A percentile compares a stretch with the other conserved stretches of the same genome.
phyloP scores from a whole-genome alignment of 1,284 basidiomycete genomes.

The Cryptococcus amylolentus region DNA sequence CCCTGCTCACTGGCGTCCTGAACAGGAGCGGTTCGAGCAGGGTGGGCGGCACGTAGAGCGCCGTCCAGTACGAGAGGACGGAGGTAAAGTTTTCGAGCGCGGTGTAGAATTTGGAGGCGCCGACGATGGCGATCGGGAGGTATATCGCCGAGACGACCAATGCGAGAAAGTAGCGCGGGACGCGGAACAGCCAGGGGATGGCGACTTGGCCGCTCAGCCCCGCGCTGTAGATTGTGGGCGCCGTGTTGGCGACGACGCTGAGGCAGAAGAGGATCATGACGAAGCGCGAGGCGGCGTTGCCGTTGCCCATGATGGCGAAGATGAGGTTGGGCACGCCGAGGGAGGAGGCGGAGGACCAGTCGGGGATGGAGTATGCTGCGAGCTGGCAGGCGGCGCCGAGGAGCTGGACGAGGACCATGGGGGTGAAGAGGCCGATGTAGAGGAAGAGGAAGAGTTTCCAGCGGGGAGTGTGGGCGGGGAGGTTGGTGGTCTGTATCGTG shows the following conservation, averaged over 20 bases:
- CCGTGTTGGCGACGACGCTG: constrained; percentile 78
- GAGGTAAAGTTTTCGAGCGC: constrained; percentile 45
- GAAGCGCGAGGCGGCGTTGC: constrained; percentile 72
- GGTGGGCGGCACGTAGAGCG: constrained; percentile 46
- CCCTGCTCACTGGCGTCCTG: constrained; percentile 36
- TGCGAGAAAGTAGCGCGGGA: constrained; percentile 85
- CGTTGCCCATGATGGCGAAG: constrained; percentile 63
- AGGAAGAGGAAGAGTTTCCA: constrained; percentile 62
- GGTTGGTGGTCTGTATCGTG: constrained; percentile 41
- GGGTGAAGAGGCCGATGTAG: constrained; percentile 68
- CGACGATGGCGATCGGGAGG: constrained; percentile 49
- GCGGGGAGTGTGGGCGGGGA: constrained; percentile 41
- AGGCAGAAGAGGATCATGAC: constrained; percentile 60
- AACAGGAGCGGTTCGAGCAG: constrained; percentile 45
- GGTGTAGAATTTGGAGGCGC: constrained; percentile 39
- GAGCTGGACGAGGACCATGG: constrained; percentile 66
- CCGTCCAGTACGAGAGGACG: constrained; percentile 49
- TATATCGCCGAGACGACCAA: constrained; percentile 71
- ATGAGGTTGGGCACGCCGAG: constrained; percentile 71
- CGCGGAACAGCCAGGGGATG: constrained; percentile 57
- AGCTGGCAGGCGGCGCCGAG: constrained; percentile 61
- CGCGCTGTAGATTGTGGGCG: constrained; percentile 75
- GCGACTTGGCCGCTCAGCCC: constrained; percentile 77
- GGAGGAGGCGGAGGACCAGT: constrained; percentile 61
- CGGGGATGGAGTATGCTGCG: constrained; percentile 58